A percentile compares a stretch with the other conserved stretches of the same genome.
phyloP scores from a whole-genome alignment of 805 yeast genomes.

The Sugiyamaella boreocaroliniensis region DNA sequence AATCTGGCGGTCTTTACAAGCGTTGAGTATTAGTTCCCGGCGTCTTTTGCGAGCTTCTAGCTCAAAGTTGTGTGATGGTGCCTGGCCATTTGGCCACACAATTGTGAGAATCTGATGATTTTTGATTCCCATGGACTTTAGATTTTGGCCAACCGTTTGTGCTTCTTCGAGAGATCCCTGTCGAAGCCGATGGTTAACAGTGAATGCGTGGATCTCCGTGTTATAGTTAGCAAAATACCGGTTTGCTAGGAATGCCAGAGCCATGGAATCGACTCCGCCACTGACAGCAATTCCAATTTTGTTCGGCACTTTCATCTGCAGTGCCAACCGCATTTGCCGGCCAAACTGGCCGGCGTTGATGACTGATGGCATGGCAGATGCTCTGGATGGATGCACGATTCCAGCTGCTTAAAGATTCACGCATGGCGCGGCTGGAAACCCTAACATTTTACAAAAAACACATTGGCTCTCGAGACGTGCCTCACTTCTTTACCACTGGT shows the following conservation, averaged over 20 bases:
- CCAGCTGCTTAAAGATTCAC: no score
- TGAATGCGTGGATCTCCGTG: slow-evolving; percentile 42
- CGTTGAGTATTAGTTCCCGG: slow-evolving; percentile 37
- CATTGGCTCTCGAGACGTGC: not conserved
- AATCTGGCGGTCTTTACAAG: slow-evolving; percentile 35
- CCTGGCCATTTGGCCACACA: slow-evolving; percentile 14
- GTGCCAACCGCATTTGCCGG: slow-evolving; percentile 1
- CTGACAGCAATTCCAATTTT: slow-evolving; percentile 53
- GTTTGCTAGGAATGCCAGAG: slow-evolving; percentile 47
- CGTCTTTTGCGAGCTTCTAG: slow-evolving; percentile 52
- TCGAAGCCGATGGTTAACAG: slow-evolving; percentile 60
- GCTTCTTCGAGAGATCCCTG: slow-evolving; percentile 48
- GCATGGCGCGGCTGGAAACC: not conserved
- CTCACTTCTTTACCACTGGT: not conserved
- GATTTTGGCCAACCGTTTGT: slow-evolving; percentile 25
- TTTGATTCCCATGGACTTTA: slow-evolving; percentile 23
- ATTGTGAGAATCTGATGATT: slow-evolving; percentile 32
- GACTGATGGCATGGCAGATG: not conserved
- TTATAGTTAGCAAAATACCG: slow-evolving; percentile 30
- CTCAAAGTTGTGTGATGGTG: slow-evolving; percentile 40
- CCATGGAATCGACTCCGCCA: slow-evolving; percentile 82
- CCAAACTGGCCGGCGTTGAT: slow-evolving; percentile 5
- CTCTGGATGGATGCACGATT: not conserved
- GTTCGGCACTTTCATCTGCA: slow-evolving; percentile 2
- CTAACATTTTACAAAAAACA: not conserved